Evolutionary conservation across 2,329 filamentous ascomycete genomes (phyloP), one percentile per base, ranked within the genome.

Genomic region (Mycosphaerella sp.): DNA sequence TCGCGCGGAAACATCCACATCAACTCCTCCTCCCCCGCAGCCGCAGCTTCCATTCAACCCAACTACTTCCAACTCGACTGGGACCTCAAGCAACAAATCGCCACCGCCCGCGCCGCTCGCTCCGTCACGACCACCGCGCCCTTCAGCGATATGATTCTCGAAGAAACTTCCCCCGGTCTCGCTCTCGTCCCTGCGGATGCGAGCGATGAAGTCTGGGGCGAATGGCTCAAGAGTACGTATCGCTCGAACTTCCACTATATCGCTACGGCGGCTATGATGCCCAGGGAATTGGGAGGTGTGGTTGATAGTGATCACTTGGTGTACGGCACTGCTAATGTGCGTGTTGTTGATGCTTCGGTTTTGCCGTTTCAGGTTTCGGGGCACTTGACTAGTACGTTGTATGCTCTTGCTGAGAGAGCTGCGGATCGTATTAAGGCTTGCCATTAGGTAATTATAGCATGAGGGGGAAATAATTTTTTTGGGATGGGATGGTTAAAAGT

Each of bases 131-230:
- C 44, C 14, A 50, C 48, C 7, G 39, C 55, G 1, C 53, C 55
- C 2, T 4, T 62, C 64, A 32, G 58, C 59, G 56, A 60, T 14
- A 62, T 68, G 36, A 44, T 51, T 1, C 60, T 64, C 0, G 52
- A 63, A 0, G 70, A 72, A 49, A 54, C n/a, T 44, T 56, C 4
- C 58, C 70, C 36, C 40, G 65, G 43, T n/a, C 46, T 54, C n/a
- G 47, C 47, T 1, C 44, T 53, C 2, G 51, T 59, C 8, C 55
- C 55, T n/a, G 35, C 28, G 3, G 44, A 53, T 17, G 58, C 59
- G 3, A 44, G 41, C 12, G 57, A 59, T 14, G 48, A 47, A 6
- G 49, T 56, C 9, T 64, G 47, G 52, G 41, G 17, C 16, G 44
- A 44, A 7, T 59, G 47, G 49, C 5, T 59, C 13, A 55, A 59